These are phyloP conservation scores for Halophytophthora polymorphica DNA, from an alignment of 352 stramenopile species.

Conservation along the genomic window DNA sequence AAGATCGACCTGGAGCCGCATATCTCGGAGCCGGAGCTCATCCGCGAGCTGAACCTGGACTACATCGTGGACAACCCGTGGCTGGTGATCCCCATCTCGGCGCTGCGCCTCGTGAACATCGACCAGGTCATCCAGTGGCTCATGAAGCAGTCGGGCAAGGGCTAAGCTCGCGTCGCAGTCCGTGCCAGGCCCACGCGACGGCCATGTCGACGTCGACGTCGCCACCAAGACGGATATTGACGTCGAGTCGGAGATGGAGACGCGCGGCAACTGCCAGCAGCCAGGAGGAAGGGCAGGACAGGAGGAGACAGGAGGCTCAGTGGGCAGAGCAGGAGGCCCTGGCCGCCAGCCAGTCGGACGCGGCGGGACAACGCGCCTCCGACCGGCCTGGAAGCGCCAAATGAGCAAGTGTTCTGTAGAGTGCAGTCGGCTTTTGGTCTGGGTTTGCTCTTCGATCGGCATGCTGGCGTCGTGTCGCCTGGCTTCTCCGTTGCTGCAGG, in stretches of 20 bases:
- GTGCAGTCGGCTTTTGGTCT: conserved; percentile 14
- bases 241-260: too few species aligned
- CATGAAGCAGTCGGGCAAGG: conserved; percentile 92
- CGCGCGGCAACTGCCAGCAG: too few species aligned
- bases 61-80: conserved; percentile 99
- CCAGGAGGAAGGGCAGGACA: conserved; percentile 5
- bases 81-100: conserved; percentile 98
- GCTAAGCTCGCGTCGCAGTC: conserved; percentile 32
- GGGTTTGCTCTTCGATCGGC: neutral
- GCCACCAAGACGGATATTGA: too few species aligned
- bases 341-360: neutral
- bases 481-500: too few species aligned
- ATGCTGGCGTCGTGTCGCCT: too few species aligned
- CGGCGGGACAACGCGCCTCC: neutral
- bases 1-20: conserved; percentile 98
- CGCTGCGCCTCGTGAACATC: conserved; percentile 95
- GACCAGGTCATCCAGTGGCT: conserved; percentile 98
- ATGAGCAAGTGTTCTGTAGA: conserved; percentile 34
- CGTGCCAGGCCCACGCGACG: neutral
- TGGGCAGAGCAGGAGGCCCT: neutral
- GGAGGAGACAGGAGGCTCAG: neutral
- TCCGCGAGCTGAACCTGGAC: conserved; percentile 96
- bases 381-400: conserved; percentile 10
- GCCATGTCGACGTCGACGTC: too few species aligned
- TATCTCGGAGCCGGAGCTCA: conserved; percentile 88